phyloP scores from a whole-genome alignment of 352 stramenopile genomes.

The Thalassiosira sp. region DNA sequence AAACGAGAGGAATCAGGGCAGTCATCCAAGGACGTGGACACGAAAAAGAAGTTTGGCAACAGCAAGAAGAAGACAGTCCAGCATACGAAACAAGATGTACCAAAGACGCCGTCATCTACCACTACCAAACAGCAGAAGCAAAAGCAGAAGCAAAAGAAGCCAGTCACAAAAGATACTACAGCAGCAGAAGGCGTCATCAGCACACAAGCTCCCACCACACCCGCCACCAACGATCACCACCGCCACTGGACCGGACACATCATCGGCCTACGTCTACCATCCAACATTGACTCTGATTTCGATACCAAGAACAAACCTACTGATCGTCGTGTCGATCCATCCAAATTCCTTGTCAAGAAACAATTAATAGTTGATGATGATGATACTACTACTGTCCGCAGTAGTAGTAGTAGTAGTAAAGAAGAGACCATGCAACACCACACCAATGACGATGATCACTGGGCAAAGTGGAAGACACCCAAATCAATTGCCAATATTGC shows the following conservation, averaged over 20 bases:
- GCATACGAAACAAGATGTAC: background rate
- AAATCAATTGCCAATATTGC: conserved; percentile 9
- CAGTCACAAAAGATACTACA: background rate
- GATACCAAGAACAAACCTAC: conserved; percentile 13
- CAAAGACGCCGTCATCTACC: background rate
- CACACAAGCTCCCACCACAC: background rate
- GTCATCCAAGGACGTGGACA: background rate
- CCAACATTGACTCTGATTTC: conserved; percentile 6
- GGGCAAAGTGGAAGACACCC: background rate
- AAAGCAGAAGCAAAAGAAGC: background rate
- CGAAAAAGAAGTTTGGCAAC: background rate
- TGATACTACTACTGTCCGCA: too few relatives aligned
- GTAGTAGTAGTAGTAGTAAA: too few relatives aligned
- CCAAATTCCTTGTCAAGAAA: background rate
- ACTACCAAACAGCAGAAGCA: too few relatives aligned
- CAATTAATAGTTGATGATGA: too few relatives aligned
- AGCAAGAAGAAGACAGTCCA: too few relatives aligned
- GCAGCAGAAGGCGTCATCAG: background rate
- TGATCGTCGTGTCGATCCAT: conserved; percentile 12
- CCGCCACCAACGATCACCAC: background rate
- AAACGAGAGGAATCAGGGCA: background rate
- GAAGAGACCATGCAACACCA: background rate
- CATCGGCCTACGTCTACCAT: conserved; percentile 18
- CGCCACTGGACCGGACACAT: conserved; percentile 10
- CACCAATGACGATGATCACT: background rate